Conservation (phyloP, 148 eudicot genomes). For the Polygonum maritimum region DNA sequence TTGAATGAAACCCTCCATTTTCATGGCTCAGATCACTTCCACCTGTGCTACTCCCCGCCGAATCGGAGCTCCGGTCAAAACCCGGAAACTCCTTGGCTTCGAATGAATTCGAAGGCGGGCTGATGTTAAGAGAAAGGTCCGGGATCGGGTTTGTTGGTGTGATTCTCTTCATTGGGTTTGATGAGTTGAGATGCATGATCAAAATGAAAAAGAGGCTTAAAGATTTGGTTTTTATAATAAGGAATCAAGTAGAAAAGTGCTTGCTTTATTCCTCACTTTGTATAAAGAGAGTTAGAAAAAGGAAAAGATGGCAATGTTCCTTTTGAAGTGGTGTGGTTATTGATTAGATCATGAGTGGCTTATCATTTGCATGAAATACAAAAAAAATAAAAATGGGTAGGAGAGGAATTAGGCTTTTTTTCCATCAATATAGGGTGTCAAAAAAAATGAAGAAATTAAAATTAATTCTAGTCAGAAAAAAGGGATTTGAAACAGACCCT, state of each 20-base stretch:
- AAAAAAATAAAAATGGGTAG: constrained; percentile 6
- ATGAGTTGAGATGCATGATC: constrained; percentile 11
- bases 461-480: background rate
- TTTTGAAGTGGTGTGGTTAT: constrained; percentile 3
- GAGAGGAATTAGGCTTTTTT: constrained; percentile 6
- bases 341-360: constrained; percentile 75
- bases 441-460: background rate
- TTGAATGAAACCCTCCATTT: constrained; percentile 10
- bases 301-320: background rate
- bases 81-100: constrained; percentile 12
- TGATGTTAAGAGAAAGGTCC: constrained; percentile 77
- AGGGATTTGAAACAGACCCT: background rate
- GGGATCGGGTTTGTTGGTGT: constrained; percentile 16
- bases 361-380: constrained; percentile 65
- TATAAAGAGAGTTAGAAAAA: background rate
- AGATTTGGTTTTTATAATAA: background rate
- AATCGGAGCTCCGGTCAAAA: constrained; percentile 26
- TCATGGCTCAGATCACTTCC: constrained; percentile 51
- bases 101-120: constrained; percentile 36
- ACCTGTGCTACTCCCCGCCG: constrained; percentile 23
- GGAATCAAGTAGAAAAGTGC: background rate
- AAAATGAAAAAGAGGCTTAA: background rate
- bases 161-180: background rate
- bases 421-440: background rate
- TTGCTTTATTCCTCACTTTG: background rate